These are phyloP conservation scores for Emmonsiellopsis sp. DNA, from an alignment of 2,329 filamentous ascomycete genomes.

Conservation along the genomic window DNA sequence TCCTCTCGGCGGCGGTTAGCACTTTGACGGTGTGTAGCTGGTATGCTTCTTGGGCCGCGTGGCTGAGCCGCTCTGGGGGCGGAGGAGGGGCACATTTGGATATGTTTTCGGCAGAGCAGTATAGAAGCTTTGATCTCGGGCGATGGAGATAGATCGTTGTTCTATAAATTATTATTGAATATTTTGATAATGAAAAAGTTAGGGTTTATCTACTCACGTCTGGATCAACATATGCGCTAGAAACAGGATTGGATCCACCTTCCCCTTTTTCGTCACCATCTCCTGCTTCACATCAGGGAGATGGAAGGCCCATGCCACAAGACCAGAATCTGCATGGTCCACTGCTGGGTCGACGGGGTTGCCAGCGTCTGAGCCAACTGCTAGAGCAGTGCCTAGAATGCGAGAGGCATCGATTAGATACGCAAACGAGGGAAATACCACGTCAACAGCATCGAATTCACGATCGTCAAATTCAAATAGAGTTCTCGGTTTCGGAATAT, in stretches of 20 bases:
- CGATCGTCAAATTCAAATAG: constrained; percentile 23
- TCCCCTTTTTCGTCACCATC: constrained; percentile 46
- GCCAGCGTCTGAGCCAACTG: constrained; percentile 10
- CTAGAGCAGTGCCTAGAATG: constrained; percentile 16
- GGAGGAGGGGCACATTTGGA: constrained; percentile 3
- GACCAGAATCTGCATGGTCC: constrained; percentile 21
- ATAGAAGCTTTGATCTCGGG: neutral
- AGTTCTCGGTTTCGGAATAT: constrained; percentile 19
- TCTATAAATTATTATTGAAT: neutral
- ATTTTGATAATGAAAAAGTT: neutral
- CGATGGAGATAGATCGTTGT: constrained; percentile 3
- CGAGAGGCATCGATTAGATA: constrained; percentile 23
- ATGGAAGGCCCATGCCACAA: constrained; percentile 30
- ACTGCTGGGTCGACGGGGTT: constrained; percentile 17
- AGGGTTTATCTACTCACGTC: constrained; percentile 15
- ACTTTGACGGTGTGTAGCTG: constrained; percentile 1
- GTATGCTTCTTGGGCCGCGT: constrained; percentile 2
- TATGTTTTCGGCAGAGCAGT: neutral
- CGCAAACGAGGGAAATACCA: constrained; percentile 24
- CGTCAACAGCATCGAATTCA: constrained; percentile 19
- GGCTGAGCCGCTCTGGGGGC: neutral
- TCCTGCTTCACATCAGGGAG: constrained; percentile 25
- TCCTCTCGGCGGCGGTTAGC: neutral
- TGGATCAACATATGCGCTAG: constrained; percentile 69
- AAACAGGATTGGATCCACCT: constrained; percentile 57